These are phyloP conservation scores for Trichoderma pleuroti DNA, from an alignment of 2,329 filamentous ascomycete species.

Conservation along the genomic window DNA sequence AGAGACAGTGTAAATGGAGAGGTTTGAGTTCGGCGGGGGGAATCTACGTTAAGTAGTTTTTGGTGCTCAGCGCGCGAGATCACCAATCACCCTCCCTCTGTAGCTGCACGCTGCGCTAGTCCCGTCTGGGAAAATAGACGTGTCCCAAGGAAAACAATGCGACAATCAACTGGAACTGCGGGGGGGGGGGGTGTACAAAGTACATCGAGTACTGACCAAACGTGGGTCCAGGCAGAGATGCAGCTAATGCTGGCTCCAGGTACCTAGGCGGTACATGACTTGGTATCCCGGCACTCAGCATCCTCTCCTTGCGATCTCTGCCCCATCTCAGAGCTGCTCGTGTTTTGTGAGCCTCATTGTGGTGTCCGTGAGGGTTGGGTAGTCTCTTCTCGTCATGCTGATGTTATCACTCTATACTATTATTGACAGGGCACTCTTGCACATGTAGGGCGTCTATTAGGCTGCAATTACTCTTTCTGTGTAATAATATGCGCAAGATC, in stretches of 20 bases:
- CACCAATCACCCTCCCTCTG: conserved; percentile 46
- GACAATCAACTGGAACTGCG: neutral
- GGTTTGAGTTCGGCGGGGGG: conserved; percentile 43
- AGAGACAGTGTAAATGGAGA: conserved; percentile 31
- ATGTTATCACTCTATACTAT: neutral
- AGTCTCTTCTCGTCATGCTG: neutral
- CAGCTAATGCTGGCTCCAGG: conserved; percentile 13
- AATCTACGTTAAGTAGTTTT: conserved; percentile 56
- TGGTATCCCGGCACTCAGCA: neutral
- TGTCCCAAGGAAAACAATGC: conserved; percentile 29
- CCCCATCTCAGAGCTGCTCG: neutral
- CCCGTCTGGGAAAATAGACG: conserved; percentile 32
- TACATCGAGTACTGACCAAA: neutral
- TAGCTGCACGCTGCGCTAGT: neutral
- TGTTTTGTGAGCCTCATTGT: neutral
- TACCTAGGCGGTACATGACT: conserved; percentile 3
- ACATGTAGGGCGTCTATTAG: neutral
- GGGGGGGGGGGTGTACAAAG: neutral
- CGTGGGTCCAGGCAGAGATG: neutral
- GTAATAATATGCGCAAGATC: neutral
- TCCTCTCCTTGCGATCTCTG: neutral
- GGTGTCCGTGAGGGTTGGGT: neutral
- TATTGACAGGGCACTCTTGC: neutral
- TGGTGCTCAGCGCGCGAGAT: conserved; percentile 43
- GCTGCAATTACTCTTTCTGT: neutral